These are phyloP conservation scores for Colletotrichum tamarilloi DNA, from an alignment of 2,329 filamentous ascomycete genomes.

Conservation along the genomic window DNA sequence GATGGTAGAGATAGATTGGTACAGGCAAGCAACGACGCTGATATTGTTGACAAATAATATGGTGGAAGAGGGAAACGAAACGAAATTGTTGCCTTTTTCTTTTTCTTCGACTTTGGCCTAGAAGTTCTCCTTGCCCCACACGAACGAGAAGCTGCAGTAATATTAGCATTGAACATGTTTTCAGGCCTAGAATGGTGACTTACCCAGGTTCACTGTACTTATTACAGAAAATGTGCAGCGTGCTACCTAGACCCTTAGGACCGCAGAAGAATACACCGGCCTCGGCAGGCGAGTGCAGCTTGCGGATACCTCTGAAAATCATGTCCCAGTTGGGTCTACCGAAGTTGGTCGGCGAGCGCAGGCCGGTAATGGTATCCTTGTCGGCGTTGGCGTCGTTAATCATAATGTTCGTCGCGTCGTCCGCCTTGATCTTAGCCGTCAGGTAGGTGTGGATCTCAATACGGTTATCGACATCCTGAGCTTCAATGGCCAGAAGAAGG, in stretches of 20 bases:
- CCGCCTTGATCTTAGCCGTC: slow-evolving; percentile 86
- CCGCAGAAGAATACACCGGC: slow-evolving; percentile 88
- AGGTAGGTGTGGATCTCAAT: slow-evolving; percentile 93
- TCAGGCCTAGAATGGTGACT: slow-evolving; percentile 45
- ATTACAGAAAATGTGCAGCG: slow-evolving; percentile 85
- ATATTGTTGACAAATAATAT: slow-evolving; percentile 32
- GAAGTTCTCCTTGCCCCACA: slow-evolving; percentile 78
- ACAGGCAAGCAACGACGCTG: slow-evolving; percentile 19
- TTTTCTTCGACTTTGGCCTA: slow-evolving; percentile 46
- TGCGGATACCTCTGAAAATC: slow-evolving; percentile 86
- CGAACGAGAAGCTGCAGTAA: slow-evolving; percentile 67
- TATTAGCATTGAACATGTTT: slow-evolving; percentile 27
- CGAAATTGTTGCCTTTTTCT: slow-evolving; percentile 26
- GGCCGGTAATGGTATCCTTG: slow-evolving; percentile 85
- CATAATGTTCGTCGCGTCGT: slow-evolving; percentile 92
- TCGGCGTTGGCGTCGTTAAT: slow-evolving; percentile 89
- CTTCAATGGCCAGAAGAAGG: slow-evolving; percentile 84
- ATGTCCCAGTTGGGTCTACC: slow-evolving; percentile 91
- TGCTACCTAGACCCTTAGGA: slow-evolving; percentile 81
- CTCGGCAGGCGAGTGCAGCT: slow-evolving; percentile 79
- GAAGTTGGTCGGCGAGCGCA: slow-evolving; percentile 86
- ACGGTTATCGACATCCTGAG: slow-evolving; percentile 83
- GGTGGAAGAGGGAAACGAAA: slow-evolving; percentile 35
- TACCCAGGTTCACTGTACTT: slow-evolving; percentile 87
- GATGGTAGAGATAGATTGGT: neutral